Percentiles rank a stretch among this genome's conserved stretches.
Evolutionary conservation across 768 basidiomycete species (phyloP).

Genomic region (Nidularia pulvinata): DNA sequence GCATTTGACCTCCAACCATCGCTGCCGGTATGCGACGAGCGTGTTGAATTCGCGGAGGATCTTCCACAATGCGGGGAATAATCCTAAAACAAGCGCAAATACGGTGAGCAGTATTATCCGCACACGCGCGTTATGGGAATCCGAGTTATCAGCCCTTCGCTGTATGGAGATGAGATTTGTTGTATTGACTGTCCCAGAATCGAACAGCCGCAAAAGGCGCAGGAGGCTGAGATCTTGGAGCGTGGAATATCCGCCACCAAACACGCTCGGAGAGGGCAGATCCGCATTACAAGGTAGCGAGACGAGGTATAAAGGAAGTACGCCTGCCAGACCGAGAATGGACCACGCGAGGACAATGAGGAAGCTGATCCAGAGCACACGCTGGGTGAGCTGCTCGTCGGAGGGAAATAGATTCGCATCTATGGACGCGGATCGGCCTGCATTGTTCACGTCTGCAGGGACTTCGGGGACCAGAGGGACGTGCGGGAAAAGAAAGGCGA

Average conservation of each 20-base stretch:
- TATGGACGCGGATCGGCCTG: constrained; percentile 42
- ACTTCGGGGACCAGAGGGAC: constrained; percentile 64
- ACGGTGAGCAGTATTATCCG: constrained; percentile 72
- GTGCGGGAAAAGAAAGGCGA: constrained; percentile 71
- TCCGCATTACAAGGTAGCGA: constrained; percentile 67
- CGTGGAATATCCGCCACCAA: constrained; percentile 62
- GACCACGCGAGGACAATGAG: constrained; percentile 68
- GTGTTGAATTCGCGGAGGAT: constrained; percentile 64
- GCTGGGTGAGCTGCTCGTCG: constrained; percentile 72
- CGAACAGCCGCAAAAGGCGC: constrained; percentile 65
- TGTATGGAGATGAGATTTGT: constrained; percentile 22
- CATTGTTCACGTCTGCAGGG: constrained; percentile 54
- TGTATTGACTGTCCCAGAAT: constrained; percentile 33
- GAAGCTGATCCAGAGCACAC: constrained; percentile 67
- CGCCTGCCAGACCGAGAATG: constrained; percentile 66
- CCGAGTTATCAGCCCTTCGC: constrained; percentile 32
- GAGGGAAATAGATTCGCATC: constrained; percentile 69
- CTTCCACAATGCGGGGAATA: constrained; percentile 65
- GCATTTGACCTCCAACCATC: constrained; percentile 66
- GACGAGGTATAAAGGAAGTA: constrained; percentile 73
- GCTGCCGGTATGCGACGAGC: constrained; percentile 50
- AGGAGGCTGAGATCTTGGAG: constrained; percentile 79
- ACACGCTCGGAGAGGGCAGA: constrained; percentile 37
- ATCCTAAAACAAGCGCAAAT: constrained; percentile 57
- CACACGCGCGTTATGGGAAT: constrained; percentile 44